Percentiles rank a stretch among this genome's conserved stretches.
These are phyloP conservation scores for Sequoiadendron giganteum DNA, from an alignment of 75 land plant genomes.

Conservation along the genomic window DNA sequence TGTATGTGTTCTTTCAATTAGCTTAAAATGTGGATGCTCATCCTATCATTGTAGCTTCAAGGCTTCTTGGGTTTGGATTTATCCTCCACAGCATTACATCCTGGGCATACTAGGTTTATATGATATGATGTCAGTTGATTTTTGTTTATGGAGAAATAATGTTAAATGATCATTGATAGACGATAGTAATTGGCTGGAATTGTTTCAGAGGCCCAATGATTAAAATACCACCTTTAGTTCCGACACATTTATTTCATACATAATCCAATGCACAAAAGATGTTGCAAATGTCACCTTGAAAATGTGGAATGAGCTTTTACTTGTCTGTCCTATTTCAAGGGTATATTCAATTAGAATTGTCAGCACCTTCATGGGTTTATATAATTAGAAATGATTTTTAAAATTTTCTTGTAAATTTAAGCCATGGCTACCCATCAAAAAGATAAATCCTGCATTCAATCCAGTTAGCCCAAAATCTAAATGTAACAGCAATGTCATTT, in stretches of 20 bases:
- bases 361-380: background rate
- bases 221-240: background rate
- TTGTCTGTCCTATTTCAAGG: background rate
- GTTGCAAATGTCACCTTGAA: background rate
- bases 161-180: background rate
- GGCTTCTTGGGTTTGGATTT: background rate
- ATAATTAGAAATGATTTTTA: too few species aligned
- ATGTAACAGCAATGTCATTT: background rate
- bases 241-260: background rate
- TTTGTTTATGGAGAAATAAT: background rate
- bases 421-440: background rate
- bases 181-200: background rate
- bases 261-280: background rate
- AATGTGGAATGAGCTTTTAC: background rate
- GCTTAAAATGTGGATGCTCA: background rate
- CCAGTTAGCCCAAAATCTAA: background rate
- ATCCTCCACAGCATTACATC: background rate
- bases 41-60: background rate
- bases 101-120: background rate
- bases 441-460: background rate
- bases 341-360: background rate
- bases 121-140: background rate
- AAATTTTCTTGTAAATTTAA: too few species aligned
- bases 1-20: background rate
- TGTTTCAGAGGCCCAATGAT: background rate